These are phyloP conservation scores for Oryza glumipatula DNA, from an alignment of 176 grass and related monocot species.

Conservation along the genomic window DNA sequence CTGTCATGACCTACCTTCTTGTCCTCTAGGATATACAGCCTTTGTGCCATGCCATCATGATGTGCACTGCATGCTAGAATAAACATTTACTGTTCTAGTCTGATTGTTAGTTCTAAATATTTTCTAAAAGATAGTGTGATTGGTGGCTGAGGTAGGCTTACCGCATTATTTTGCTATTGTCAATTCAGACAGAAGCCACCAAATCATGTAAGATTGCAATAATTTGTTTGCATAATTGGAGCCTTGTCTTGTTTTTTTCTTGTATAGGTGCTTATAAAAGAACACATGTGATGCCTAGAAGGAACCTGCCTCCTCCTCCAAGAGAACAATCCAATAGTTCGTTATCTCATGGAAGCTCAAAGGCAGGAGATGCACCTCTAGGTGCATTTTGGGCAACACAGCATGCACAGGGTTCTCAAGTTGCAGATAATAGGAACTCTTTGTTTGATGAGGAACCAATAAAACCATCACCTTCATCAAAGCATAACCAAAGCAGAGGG, in stretches of 20 bases:
- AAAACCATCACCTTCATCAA: slow-evolving; percentile 46
- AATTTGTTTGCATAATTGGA: background rate
- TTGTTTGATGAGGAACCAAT: slow-evolving; percentile 63
- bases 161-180: slow-evolving; percentile 5
- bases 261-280: slow-evolving; percentile 58
- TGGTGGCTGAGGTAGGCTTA: background rate
- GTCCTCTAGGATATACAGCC: background rate
- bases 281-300: slow-evolving; percentile 60
- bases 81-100: slow-evolving; percentile 13
- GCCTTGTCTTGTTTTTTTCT: slow-evolving; percentile 15
- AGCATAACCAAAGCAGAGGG: slow-evolving; percentile 45
- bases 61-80: background rate
- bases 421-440: slow-evolving; percentile 42
- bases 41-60: slow-evolving; percentile 3
- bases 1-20: background rate
- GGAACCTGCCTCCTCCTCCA: slow-evolving; percentile 72
- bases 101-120: slow-evolving; percentile 12
- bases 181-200: background rate
- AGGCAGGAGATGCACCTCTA: slow-evolving; percentile 50
- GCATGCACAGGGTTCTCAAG: slow-evolving; percentile 51
- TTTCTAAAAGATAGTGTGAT: slow-evolving; percentile 27
- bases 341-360: slow-evolving; percentile 46
- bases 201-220: slow-evolving; percentile 1
- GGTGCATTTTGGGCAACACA: slow-evolving; percentile 84
- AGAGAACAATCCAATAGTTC: slow-evolving; percentile 60